These are phyloP conservation scores for Anthoceros angustus DNA, from an alignment of 225 moss, liverwort and hornwort species.

Conservation along the genomic window DNA sequence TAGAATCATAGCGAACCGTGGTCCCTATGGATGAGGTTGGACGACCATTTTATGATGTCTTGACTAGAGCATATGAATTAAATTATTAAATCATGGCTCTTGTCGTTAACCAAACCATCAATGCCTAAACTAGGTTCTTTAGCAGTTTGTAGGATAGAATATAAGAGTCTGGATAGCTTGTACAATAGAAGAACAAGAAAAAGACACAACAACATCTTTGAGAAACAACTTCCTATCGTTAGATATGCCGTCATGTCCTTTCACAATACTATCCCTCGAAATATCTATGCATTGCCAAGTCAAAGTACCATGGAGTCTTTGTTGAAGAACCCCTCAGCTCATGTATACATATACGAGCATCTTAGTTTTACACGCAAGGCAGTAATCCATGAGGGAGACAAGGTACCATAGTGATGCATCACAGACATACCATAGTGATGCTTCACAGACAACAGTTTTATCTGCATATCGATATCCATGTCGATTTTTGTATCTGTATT, in stretches of 20 bases:
- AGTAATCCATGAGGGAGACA: conserved; percentile 32
- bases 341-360: conserved; percentile 37
- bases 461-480: conserved; percentile 13
- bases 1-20: too few relatives aligned
- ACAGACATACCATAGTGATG: too few relatives aligned
- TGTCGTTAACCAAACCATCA: too few relatives aligned
- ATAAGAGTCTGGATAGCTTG: too few relatives aligned
- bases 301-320: conserved; percentile 25
- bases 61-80: too few relatives aligned
- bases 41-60: too few relatives aligned
- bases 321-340: conserved; percentile 33
- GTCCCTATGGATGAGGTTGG: too few relatives aligned
- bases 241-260: not conserved
- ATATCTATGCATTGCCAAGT: not conserved
- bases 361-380: conserved; percentile 11
- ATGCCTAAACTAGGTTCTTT: too few relatives aligned
- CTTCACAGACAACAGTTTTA: conserved; percentile 33
- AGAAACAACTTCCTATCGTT: not conserved
- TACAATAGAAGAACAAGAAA: too few relatives aligned
- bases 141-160: too few relatives aligned
- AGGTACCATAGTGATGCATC: conserved; percentile 32
- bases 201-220: conserved; percentile 13
- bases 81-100: too few relatives aligned
- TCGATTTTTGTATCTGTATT: not conserved
- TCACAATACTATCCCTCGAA: not conserved